Evolutionary conservation across 805 yeast species (phyloP).

Genomic region (Wickerhamomyces bisporus): DNA sequence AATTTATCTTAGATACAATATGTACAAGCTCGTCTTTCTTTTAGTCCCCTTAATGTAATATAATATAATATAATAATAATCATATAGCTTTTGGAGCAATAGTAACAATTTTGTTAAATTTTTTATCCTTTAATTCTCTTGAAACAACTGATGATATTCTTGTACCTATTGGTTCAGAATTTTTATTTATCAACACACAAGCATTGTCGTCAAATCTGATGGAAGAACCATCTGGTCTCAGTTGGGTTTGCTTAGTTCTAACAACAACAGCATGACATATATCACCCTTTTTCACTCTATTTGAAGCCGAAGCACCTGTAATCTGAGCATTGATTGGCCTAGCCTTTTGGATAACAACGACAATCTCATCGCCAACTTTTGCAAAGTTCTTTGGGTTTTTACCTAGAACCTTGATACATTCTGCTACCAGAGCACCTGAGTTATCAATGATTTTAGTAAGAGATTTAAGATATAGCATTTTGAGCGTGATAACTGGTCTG

Average conservation of each 20-base stretch:
- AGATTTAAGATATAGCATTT: constrained; percentile 85
- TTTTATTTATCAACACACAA: constrained; percentile 89
- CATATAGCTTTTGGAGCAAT: constrained; percentile 82
- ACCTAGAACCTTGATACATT: constrained; percentile 91
- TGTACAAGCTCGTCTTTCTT: constrained; percentile 4
- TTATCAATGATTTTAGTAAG: constrained; percentile 89
- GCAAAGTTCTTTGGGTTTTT: constrained; percentile 85
- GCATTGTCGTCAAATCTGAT: constrained; percentile 94
- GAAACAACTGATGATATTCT: constrained; percentile 90
- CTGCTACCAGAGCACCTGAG: constrained; percentile 91
- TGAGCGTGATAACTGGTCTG: constrained; percentile 4
- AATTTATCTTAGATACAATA: constrained; percentile 1
- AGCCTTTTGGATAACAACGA: constrained; percentile 91
- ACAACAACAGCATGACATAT: constrained; percentile 94
- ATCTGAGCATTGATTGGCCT: constrained; percentile 66
- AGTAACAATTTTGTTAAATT: constrained; percentile 79
- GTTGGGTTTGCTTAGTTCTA: constrained; percentile 73
- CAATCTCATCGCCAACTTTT: constrained; percentile 84
- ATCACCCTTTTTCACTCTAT: constrained; percentile 90
- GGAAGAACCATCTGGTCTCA: constrained; percentile 82
- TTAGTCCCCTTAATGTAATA: no score
- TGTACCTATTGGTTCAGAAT: constrained; percentile 90
- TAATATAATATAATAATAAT: no score
- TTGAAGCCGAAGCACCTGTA: constrained; percentile 68
- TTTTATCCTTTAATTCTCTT: constrained; percentile 78